phyloP scores from a whole-genome alignment of 306 rosid species.

The Arachis stenosperma region DNA sequence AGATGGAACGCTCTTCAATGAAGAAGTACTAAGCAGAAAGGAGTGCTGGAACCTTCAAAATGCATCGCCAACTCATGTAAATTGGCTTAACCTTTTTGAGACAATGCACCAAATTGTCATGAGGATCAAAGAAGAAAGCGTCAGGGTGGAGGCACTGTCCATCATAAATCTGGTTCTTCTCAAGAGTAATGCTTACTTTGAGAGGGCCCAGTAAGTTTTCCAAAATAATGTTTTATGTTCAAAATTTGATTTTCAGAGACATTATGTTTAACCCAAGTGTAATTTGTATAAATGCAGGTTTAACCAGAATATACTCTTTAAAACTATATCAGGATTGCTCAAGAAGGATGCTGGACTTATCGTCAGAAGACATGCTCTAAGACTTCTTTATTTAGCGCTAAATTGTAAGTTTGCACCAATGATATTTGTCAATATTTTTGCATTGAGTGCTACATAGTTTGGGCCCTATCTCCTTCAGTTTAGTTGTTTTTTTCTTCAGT shows the following conservation, averaged over 20 bases:
- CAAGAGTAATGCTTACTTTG: conserved; percentile 58
- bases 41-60: conserved; percentile 49
- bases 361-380: conserved; percentile 63
- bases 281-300: conserved; percentile 59
- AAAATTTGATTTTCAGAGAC: conserved; percentile 27
- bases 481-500: conserved; percentile 24
- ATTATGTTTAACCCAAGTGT: conserved; percentile 21
- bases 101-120: conserved; percentile 59
- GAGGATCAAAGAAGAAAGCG: conserved; percentile 61
- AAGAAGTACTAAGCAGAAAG: conserved; percentile 46
- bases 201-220: conserved; percentile 76
- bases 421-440: conserved; percentile 16
- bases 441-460: conserved; percentile 13
- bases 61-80: conserved; percentile 54
- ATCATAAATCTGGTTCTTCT: conserved; percentile 66
- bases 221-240: conserved; percentile 28
- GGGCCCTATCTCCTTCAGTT: conserved; percentile 9
- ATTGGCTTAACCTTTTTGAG: conserved; percentile 68
- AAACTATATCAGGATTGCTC: conserved; percentile 64
- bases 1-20: conserved; percentile 40
- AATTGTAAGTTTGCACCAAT: conserved; percentile 67
- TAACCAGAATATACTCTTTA: conserved; percentile 57
- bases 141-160: conserved; percentile 70
- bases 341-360: conserved; percentile 72
- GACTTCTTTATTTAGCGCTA: conserved; percentile 69